Conservation (phyloP, 768 basidiomycete genomes). For the Boletus eberwhitei region DNA sequence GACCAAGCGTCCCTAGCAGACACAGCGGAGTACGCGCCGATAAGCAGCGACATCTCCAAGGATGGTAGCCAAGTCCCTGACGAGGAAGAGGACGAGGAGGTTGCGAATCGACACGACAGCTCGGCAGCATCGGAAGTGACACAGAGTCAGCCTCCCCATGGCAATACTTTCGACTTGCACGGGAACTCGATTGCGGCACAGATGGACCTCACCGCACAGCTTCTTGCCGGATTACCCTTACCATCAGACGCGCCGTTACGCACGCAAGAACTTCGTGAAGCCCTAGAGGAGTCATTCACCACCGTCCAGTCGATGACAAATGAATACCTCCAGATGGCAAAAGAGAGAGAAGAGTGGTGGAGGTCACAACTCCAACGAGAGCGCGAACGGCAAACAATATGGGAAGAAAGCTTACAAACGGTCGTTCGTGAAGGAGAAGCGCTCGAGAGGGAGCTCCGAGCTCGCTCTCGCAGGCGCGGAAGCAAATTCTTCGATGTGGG, state of each 20-base stretch:
- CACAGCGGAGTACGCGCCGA: constrained; percentile 9
- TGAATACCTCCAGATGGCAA: constrained; percentile 67
- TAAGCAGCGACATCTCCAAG: constrained; percentile 8
- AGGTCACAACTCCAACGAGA: constrained; percentile 61
- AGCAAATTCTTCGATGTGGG: constrained; percentile 51
- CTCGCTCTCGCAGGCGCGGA: constrained; percentile 53
- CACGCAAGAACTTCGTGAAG: constrained; percentile 39
- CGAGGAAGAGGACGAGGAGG: constrained; percentile 28
- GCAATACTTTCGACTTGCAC: constrained; percentile 56
- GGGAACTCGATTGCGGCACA: constrained; percentile 72
- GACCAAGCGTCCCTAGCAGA: constrained; percentile 26
- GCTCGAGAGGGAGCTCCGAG: constrained; percentile 75
- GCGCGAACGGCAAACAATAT: constrained; percentile 59
- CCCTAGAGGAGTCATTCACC: constrained; percentile 57
- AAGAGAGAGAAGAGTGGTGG: constrained; percentile 83
- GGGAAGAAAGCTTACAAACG: constrained; percentile 87
- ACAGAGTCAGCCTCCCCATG: constrained; percentile 50
- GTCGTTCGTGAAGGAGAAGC: constrained; percentile 85
- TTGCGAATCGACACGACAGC: constrained; percentile 40
- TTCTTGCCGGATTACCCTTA: constrained; percentile 49
- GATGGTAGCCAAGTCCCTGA: constrained; percentile 26
- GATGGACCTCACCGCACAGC: constrained; percentile 69
- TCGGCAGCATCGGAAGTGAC: constrained; percentile 45
- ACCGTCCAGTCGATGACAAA: constrained; percentile 56
- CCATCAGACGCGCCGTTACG: constrained; percentile 29